Evolutionary conservation across 768 basidiomycete species (phyloP), one percentile per base, ranked within the genome.

Genomic region (Kwoniella heveanensis): DNA sequence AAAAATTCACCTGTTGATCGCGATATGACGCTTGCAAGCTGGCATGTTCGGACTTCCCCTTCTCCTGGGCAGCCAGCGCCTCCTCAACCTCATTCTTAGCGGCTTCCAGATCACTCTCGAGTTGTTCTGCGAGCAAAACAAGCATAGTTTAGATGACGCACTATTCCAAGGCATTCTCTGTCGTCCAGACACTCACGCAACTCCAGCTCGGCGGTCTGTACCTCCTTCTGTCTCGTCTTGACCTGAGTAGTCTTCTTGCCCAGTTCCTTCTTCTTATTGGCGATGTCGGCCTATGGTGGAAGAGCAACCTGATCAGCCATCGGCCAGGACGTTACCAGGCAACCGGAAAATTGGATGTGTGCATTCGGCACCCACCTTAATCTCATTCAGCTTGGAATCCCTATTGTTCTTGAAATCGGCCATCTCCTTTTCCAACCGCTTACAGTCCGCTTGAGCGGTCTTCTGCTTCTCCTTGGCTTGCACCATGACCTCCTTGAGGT

Each of bases 361-460:
- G 3, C 50, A 27, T 1, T 8, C 25, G 3, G 12, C 26, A 63
- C 82, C 50, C 61, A 90, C 94, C 83, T 94, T 96, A 67, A 98
- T 85, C 77, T 98, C 90, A 19, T 88, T 89, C 58, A 91, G 90
- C 81, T 98, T 98, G 51, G 92, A 92, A 54, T 97, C 96, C 79
- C 96, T 96, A 82, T 99, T 94, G 81, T 94, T 89, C 83, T 96
- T 94, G 84, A 99, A 97, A 82, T 98, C 96, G 58, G 86, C 86
- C 92, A 99, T 98, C 77, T 99, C 96, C 72, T 88, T 88, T 81
- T 98, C 92, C 24, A 98, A 86, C 73, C 88, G 90, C 81, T 87
- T 88, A 77, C 86, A 85, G 63, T 97, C 93, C 0, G 83, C 87
- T 53, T 88, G 82, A 0, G 92, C 91, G 7, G 81, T 83, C 73